These are phyloP conservation scores for Globisporangium nodosum DNA, from an alignment of 352 stramenopile genomes.

Conservation along the genomic window DNA sequence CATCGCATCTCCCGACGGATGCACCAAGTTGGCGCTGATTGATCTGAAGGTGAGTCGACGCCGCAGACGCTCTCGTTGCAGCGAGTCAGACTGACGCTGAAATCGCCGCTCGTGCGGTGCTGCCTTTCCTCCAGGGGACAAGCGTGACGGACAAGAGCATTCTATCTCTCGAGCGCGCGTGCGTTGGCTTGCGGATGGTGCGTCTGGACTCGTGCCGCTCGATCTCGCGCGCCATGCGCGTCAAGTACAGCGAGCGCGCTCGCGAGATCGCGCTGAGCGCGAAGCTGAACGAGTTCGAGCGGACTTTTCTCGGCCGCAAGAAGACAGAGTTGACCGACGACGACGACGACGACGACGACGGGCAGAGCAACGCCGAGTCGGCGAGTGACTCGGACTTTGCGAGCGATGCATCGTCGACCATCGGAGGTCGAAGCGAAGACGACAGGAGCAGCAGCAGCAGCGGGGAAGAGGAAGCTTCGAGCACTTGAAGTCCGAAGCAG, in stretches of 20 bases:
- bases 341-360: slow-evolving; percentile 17
- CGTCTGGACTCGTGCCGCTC: slow-evolving; percentile 66
- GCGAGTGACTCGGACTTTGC: slow-evolving; percentile 25
- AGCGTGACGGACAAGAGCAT: slow-evolving; percentile 42
- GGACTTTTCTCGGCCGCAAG: slow-evolving; percentile 29
- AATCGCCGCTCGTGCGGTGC: neutral
- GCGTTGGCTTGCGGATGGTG: slow-evolving; percentile 39
- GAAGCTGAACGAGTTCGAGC: slow-evolving; percentile 27
- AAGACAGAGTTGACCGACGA: slow-evolving; percentile 27
- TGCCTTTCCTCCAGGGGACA: slow-evolving; percentile 28
- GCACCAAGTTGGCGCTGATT: slow-evolving; percentile 37
- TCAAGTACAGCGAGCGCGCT: slow-evolving; percentile 26
- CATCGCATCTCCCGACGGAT: slow-evolving; percentile 25
- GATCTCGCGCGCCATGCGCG: slow-evolving; percentile 44
- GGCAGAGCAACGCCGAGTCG: slow-evolving; percentile 18
- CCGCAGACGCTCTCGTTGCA: too few relatives aligned
- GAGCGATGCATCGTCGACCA: neutral
- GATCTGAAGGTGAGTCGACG: slow-evolving; percentile 47
- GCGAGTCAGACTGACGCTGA: too few relatives aligned
- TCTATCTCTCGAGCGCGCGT: slow-evolving; percentile 29
- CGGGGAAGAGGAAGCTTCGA: too few relatives aligned
- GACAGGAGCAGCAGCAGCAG: neutral
- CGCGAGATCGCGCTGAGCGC: slow-evolving; percentile 14
- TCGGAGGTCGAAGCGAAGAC: neutral
- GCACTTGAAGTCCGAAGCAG: too few relatives aligned